Base-by-base conservation (phyloP, 108 stramenopile species). In the Skeletonema costatum region DNA sequence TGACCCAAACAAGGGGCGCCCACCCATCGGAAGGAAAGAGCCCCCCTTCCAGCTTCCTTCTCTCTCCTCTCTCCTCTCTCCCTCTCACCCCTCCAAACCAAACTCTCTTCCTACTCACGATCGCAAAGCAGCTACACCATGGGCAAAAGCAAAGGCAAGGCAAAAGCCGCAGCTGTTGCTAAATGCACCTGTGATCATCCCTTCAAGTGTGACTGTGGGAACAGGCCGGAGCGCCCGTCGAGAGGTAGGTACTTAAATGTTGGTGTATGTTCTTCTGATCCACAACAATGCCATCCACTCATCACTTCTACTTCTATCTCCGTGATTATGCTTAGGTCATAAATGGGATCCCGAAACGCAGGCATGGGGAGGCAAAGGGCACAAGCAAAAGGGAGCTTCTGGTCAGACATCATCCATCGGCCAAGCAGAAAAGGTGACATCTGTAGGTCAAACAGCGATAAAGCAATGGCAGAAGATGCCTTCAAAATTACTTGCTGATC, bases 381-480 rank as follows among this genome's bases (percentile, higher is more conserved):
- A 95, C 84, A 92, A 91, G 63, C 92, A 93, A 84, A 92, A 91
- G 76, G 96, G 93, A 2, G 90, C 80, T 9, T 87, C 90, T 2
- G 87, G 89, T 56, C 92, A 91, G 76, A 75, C 81, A 11, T 77
- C 90, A 8, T 36, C 61, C 11, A 69, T 85, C 4, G 85, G 82
- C 12, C 66, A 80, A 39, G 78, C 82, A 46, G 90, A 86, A 5
- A 81, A 84, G 50, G 80, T 92, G 2, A 94, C 93, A 11, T 71
- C 53, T 8, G 70, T 86, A 7, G 98, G 96, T 12, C 74, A 92
- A 36, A 90, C 89, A 21, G 74, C 69, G 16, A 64, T 97, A 2
- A 92, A 93, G 65, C 88, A 92, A 77, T 96, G 96, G 94, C 94
- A 97, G 84, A 80, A 85, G 50, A 67, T 96, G 31, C 98, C 98